These are phyloP conservation scores for Piloderma croceum DNA, from an alignment of 768 basidiomycete species.

Conservation along the genomic window DNA sequence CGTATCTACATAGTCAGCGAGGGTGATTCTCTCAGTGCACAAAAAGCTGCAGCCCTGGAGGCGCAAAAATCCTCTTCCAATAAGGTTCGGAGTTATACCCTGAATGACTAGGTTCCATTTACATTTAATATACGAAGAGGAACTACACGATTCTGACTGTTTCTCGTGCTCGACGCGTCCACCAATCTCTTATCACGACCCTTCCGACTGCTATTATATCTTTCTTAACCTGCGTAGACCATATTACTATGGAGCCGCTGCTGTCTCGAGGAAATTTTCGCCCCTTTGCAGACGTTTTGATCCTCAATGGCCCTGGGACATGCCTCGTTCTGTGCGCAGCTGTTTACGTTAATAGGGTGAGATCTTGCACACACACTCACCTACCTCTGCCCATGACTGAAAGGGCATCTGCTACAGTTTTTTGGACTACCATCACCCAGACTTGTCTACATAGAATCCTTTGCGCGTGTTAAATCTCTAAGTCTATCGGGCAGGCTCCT, in stretches of 20 bases:
- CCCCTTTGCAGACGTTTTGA: slow-evolving; percentile 64
- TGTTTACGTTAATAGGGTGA: slow-evolving; percentile 65
- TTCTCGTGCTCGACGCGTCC: slow-evolving; percentile 84
- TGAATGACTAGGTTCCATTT: too few species aligned
- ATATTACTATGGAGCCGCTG: slow-evolving; percentile 52
- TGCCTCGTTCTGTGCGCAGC: slow-evolving; percentile 75
- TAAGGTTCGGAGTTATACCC: too few species aligned
- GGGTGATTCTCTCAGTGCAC: slow-evolving; percentile 73
- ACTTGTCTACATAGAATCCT: slow-evolving; percentile 88
- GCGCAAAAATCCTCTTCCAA: slow-evolving; percentile 11
- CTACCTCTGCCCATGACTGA: too few species aligned
- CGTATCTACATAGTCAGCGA: slow-evolving; percentile 79
- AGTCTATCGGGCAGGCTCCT: slow-evolving; percentile 84
- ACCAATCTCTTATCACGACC: slow-evolving; percentile 70
- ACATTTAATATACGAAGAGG: slow-evolving; percentile 4
- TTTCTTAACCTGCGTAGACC: slow-evolving; percentile 54
- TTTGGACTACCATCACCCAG: slow-evolving; percentile 65
- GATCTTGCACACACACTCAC: slow-evolving; percentile 16
- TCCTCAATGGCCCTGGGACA: slow-evolving; percentile 95
- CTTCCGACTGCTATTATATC: slow-evolving; percentile 60
- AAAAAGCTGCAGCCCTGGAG: slow-evolving; percentile 69
- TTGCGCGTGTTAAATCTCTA: slow-evolving; percentile 76
- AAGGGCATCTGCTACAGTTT: slow-evolving; percentile 47
- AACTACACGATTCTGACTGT: slow-evolving; percentile 56
- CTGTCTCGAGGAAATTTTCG: slow-evolving; percentile 14